These are phyloP conservation scores for Chrysosporium queenslandicum DNA, from an alignment of 2,329 filamentous ascomycete genomes.

Conservation along the genomic window DNA sequence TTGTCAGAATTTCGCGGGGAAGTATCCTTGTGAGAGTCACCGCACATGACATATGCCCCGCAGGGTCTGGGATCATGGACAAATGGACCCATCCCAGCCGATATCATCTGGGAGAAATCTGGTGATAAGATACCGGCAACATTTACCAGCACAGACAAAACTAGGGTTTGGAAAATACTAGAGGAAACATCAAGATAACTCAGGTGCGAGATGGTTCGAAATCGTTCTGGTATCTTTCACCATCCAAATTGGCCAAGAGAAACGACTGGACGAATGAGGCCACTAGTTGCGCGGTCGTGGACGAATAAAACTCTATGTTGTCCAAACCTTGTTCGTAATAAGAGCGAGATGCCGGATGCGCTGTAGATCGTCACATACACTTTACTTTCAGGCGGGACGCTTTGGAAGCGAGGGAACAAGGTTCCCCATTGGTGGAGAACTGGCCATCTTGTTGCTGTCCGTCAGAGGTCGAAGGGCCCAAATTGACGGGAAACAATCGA, in stretches of 20 bases:
- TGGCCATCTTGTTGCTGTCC: neutral
- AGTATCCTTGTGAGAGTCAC: neutral
- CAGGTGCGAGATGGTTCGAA: neutral
- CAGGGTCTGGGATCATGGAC: slow-evolving; percentile 4
- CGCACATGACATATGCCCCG: slow-evolving; percentile 10
- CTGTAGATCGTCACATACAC: slow-evolving; percentile 10
- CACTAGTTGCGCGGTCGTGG: neutral
- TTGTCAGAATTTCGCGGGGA: slow-evolving; percentile 7
- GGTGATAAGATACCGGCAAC: neutral
- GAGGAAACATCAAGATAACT: neutral
- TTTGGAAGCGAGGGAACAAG: slow-evolving; percentile 9
- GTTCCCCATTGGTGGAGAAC: slow-evolving; percentile 8
- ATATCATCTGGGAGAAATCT: slow-evolving; percentile 1
- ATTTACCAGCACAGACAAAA: neutral
- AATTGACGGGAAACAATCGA: slow-evolving; percentile 7
- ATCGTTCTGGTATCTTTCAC: neutral
- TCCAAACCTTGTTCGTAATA: slow-evolving; percentile 6
- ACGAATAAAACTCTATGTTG: slow-evolving; percentile 7
- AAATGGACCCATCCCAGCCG: slow-evolving; percentile 2
- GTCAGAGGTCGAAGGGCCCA: slow-evolving; percentile 5
- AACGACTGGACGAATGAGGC: neutral
- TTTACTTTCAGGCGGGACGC: slow-evolving; percentile 10
- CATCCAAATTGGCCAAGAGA: neutral
- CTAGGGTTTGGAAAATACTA: neutral
- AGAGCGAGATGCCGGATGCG: slow-evolving; percentile 7